phyloP scores from a whole-genome alignment of 169 alveolate genomes.

The Eimeria necatrix region DNA sequence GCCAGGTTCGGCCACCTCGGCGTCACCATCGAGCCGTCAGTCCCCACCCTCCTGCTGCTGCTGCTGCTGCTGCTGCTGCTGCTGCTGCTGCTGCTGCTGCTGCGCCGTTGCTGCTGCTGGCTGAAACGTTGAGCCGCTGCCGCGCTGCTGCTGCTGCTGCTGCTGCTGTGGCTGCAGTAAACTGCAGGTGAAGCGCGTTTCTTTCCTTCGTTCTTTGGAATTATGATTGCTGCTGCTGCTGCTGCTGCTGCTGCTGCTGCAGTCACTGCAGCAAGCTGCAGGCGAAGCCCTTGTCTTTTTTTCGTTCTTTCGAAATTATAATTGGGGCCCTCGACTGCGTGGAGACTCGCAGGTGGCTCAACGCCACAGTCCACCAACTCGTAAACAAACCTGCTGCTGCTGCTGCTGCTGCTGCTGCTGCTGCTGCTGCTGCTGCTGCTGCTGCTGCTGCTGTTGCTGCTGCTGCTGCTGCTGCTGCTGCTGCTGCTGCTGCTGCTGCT shows the following conservation, averaged over 20 bases:
- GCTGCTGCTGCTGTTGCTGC: background rate
- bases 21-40: constrained; percentile 71
- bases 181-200: background rate
- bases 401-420: too few relatives aligned
- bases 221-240: background rate
- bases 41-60: too few relatives aligned
- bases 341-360: constrained; percentile 95
- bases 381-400: constrained; percentile 71
- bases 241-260: background rate
- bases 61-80: background rate
- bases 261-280: constrained; percentile 79
- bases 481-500: too few relatives aligned
- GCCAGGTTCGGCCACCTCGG: constrained; percentile 83
- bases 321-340: constrained; percentile 95
- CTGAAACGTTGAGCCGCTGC: background rate
- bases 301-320: constrained; percentile 89
- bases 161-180: background rate
- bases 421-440: too few relatives aligned
- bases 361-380: constrained; percentile 88
- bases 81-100: too few relatives aligned
- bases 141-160: background rate
- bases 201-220: background rate
- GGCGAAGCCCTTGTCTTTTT: constrained; percentile 90
- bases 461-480: too few relatives aligned
- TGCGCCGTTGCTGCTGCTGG: background rate